phyloP scores from a whole-genome alignment of 805 yeast species.

The Wickerhamia fluorescens region DNA sequence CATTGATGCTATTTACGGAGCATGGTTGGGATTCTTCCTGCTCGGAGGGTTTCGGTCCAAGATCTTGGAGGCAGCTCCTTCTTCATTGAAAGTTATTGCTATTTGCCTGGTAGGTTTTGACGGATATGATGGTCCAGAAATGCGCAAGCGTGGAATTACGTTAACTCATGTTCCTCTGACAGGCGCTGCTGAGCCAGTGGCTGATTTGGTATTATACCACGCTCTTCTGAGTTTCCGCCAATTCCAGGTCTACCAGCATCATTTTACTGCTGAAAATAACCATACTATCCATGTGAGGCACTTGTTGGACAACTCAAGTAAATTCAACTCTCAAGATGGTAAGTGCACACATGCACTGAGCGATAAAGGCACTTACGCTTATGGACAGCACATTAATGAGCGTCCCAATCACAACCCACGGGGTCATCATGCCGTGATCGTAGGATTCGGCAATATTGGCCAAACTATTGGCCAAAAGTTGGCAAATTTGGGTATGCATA shows the following conservation, averaged over 20 bases:
- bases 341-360: slow-evolving; percentile 3
- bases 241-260: slow-evolving; percentile 40
- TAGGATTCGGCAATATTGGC: slow-evolving; percentile 77
- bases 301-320: slow-evolving; percentile 23
- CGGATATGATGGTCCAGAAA: slow-evolving; percentile 36
- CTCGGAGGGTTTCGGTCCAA: slow-evolving; percentile 45
- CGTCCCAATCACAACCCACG: slow-evolving; percentile 42
- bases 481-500: slow-evolving; percentile 53
- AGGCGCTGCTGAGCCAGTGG: slow-evolving; percentile 64
- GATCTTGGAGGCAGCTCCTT: slow-evolving; percentile 39
- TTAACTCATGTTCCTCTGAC: slow-evolving; percentile 51
- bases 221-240: slow-evolving; percentile 55
- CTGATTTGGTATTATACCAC: slow-evolving; percentile 60
- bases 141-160: slow-evolving; percentile 37
- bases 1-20: slow-evolving; percentile 50
- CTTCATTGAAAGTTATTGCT: slow-evolving; percentile 39
- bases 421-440: slow-evolving; percentile 52
- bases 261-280: slow-evolving; percentile 27
- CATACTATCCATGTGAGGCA: slow-evolving; percentile 43
- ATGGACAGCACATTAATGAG: slow-evolving; percentile 43
- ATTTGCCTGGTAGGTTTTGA: slow-evolving; percentile 56
- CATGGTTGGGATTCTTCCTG: slow-evolving; percentile 48
- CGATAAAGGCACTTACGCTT: slow-evolving; percentile 18
- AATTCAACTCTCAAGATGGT: slow-evolving; percentile 27
- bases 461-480: slow-evolving; percentile 53